phyloP scores from a whole-genome alignment of 2,329 filamentous ascomycete genomes.

The Aspergillus bombycis region DNA sequence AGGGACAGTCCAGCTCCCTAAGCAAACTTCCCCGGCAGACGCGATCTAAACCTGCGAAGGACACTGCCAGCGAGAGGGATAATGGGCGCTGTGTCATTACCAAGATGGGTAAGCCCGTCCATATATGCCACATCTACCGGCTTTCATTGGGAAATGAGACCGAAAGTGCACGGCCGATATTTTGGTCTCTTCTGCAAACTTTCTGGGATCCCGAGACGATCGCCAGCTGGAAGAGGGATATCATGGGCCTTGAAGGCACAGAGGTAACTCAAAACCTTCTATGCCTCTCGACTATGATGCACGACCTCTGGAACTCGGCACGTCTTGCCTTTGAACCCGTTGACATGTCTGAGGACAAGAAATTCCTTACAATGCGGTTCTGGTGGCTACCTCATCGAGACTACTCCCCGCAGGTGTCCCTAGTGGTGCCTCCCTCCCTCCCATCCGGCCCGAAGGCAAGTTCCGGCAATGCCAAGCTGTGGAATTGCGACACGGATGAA shows the following conservation, averaged over 20 bases:
- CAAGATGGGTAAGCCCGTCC: background rate
- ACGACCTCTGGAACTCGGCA: slow-evolving; percentile 5
- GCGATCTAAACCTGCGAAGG: background rate
- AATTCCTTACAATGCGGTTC: slow-evolving; percentile 4
- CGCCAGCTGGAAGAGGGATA: background rate
- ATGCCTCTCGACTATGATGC: background rate
- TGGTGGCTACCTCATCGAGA: background rate
- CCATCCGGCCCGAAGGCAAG: background rate
- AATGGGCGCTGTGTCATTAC: background rate
- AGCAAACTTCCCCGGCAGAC: too few relatives aligned
- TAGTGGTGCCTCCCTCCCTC: background rate
- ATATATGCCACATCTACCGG: background rate
- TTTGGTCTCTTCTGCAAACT: background rate
- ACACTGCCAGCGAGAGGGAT: background rate
- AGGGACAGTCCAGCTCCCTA: too few relatives aligned
- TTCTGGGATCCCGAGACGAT: background rate
- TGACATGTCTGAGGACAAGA: slow-evolving; percentile 1
- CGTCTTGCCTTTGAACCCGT: slow-evolving; percentile 7
- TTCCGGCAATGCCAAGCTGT: background rate
- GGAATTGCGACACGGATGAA: background rate
- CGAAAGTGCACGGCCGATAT: background rate
- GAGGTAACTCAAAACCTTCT: background rate
- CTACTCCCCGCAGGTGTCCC: background rate
- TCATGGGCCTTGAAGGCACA: background rate
- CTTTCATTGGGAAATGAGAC: background rate